Base-by-base conservation (phyloP, 2,329 filamentous ascomycete species). In the Onygenales sp. region DNA sequence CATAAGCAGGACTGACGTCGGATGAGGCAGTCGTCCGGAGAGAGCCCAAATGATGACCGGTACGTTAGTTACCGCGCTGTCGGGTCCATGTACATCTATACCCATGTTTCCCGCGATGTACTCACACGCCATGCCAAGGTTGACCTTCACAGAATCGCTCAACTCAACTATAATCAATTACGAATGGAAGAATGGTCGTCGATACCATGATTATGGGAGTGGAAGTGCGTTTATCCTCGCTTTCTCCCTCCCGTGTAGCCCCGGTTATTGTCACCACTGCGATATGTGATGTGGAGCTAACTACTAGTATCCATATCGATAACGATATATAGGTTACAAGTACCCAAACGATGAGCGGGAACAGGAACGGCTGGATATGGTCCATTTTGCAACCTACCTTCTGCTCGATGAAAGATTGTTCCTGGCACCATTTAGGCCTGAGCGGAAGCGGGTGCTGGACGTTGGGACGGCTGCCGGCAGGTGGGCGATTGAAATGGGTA, bases 301-400 rank as follows among this genome's bases (percentile, higher is more conserved):
- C 9, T 6, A n/a, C n/a, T n/a, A n/a, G n/a, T n/a, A 11, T 54
- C 54, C 8, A 31, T 46, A 27, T 50, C 34, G 37, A 49, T 8
- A 44, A 44, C n/a, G 43, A 7, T 31, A 32, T 39, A n/a, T 52
- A 53, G 51, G 11, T 21, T 55, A 60, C 42, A 37, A 55, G 11
- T 69, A 67, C 21, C 70, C 69, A 13, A 71, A 73, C 31, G 70
- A 73, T 27, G 67, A 72, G 42, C 54, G 55, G 2, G 68, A 72
- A 49, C 67, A 72, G 42, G 64, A 68, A 33, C 64, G 69, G 0
- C 60, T 73, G 2, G 68, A 72, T 43, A 69, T 72, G 58, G 52
- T 66, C 3, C 68, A 73, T 42, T 61, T 70, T 21, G 62, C 66
- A 5, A 65, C 62, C 42, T 54, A 55, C 37, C 32, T 51, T 7